A percentile compares a stretch with the other conserved stretches of the same genome.
Evolutionary conservation across 2,329 filamentous ascomycete species (phyloP).

Genomic region (Plectosphaerella cucumerina): DNA sequence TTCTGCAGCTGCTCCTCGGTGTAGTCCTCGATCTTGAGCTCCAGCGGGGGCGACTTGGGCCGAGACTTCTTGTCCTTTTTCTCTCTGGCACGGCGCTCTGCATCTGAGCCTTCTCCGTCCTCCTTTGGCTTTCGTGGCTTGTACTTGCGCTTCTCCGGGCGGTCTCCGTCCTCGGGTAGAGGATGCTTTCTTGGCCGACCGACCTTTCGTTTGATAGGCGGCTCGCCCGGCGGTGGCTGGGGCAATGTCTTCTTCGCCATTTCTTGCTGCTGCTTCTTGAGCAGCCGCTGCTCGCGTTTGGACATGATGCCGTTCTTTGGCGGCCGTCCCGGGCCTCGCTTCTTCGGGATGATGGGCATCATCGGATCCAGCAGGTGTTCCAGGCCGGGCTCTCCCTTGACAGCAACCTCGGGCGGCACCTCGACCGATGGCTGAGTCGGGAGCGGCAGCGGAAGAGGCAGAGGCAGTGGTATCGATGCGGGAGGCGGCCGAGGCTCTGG

Average conservation of each 20-base stretch:
- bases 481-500: too few species aligned
- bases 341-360: constrained; percentile 41
- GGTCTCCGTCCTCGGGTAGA: constrained; percentile 50
- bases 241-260: constrained; percentile 47
- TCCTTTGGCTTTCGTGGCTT: constrained; percentile 58
- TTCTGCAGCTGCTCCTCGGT: constrained; percentile 56
- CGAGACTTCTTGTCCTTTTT: constrained; percentile 57
- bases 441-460: background rate
- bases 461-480: background rate
- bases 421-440: background rate
- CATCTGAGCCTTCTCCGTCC: constrained; percentile 52
- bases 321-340: constrained; percentile 73
- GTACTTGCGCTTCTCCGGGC: constrained; percentile 62
- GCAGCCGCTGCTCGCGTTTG: constrained; percentile 64
- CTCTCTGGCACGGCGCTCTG: constrained; percentile 50
- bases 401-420: constrained; percentile 5
- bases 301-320: constrained; percentile 83
- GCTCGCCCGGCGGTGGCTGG: constrained; percentile 41
- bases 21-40: constrained; percentile 51
- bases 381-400: constrained; percentile 24
- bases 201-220: constrained; percentile 59
- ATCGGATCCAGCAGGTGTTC: constrained; percentile 37
- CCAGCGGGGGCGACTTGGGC: constrained; percentile 56
- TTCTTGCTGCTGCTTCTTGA: constrained; percentile 55
- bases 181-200: constrained; percentile 63